Conservation (phyloP, 768 basidiomycete species). For the Hemileccinum rubropunctum region DNA sequence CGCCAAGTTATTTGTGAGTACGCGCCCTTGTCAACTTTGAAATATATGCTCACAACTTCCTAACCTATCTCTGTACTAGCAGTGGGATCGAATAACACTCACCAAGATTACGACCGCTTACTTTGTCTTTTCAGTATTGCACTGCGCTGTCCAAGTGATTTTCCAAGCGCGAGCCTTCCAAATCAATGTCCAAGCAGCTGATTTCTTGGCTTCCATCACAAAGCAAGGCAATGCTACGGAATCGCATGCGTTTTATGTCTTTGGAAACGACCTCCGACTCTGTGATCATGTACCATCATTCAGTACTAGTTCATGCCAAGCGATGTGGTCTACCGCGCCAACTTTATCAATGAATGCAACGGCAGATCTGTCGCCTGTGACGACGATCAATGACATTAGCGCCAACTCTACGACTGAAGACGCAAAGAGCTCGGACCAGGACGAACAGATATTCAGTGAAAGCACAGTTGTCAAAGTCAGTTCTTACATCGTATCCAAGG, state of each 20-base stretch:
- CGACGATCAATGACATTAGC: neutral
- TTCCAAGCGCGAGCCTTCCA: constrained; percentile 67
- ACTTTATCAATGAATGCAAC: neutral
- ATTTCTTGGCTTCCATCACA: constrained; percentile 50
- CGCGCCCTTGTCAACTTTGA: neutral
- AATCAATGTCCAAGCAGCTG: constrained; percentile 58
- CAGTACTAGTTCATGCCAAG: constrained; percentile 39
- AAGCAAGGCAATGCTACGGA: constrained; percentile 46
- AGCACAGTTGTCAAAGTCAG: constrained; percentile 3
- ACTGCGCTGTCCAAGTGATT: constrained; percentile 65
- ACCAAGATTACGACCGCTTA: constrained; percentile 65
- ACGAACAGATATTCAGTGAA: neutral
- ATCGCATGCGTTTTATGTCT: constrained; percentile 43
- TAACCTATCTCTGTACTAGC: neutral
- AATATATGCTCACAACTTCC: neutral
- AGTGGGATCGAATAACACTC: constrained; percentile 73
- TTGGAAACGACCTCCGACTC: constrained; percentile 49
- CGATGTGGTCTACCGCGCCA: constrained; percentile 45
- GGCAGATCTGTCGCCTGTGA: neutral
- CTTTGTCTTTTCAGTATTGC: constrained; percentile 61
- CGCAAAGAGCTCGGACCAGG: neutral
- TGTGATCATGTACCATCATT: constrained; percentile 52
- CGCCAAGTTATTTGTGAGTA: constrained; percentile 47
- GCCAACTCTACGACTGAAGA: neutral
- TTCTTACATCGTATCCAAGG: neutral